These are phyloP conservation scores for Gentiana straminea DNA, from an alignment of 257 asterid genomes.

Conservation along the genomic window DNA sequence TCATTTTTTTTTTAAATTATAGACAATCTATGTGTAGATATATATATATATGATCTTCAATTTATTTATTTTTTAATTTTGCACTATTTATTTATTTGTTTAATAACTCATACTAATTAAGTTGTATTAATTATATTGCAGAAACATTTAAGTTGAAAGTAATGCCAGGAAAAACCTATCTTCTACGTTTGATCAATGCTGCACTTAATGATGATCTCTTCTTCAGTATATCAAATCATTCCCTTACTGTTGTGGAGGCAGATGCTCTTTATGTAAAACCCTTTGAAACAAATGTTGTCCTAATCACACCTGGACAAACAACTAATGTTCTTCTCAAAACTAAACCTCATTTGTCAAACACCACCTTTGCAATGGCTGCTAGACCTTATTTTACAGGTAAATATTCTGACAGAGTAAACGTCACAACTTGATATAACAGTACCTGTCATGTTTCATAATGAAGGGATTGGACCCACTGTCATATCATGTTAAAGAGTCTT, in stretches of 20 bases:
- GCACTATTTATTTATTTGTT: too few species aligned
- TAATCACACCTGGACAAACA: constrained; percentile 49
- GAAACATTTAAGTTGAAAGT: constrained; percentile 54
- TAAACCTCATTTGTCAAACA: constrained; percentile 15
- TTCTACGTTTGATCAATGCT: constrained; percentile 64
- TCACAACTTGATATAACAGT: too few species aligned
- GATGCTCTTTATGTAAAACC: constrained; percentile 57
- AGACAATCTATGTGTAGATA: too few species aligned
- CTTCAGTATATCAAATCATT: constrained; percentile 43
- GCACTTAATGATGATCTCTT: constrained; percentile 73
- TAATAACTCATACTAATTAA: too few species aligned
- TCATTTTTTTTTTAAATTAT: too few species aligned
- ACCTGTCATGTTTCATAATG: too few species aligned
- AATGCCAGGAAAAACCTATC: constrained; percentile 49
- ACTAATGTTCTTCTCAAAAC: constrained; percentile 46
- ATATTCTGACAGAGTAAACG: too few species aligned
- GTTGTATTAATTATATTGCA: constrained; percentile 3
- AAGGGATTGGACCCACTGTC: too few species aligned
- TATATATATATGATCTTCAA: too few species aligned
- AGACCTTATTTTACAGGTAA: constrained; percentile 48
- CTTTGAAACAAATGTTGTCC: constrained; percentile 30
- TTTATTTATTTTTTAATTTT: too few species aligned
- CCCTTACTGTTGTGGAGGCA: constrained; percentile 45
- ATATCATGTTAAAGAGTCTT: too few species aligned
- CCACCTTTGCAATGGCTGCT: constrained; percentile 46